Evolutionary conservation across 2,329 filamentous ascomycete genomes (phyloP).

Genomic region (Periconia sp.): DNA sequence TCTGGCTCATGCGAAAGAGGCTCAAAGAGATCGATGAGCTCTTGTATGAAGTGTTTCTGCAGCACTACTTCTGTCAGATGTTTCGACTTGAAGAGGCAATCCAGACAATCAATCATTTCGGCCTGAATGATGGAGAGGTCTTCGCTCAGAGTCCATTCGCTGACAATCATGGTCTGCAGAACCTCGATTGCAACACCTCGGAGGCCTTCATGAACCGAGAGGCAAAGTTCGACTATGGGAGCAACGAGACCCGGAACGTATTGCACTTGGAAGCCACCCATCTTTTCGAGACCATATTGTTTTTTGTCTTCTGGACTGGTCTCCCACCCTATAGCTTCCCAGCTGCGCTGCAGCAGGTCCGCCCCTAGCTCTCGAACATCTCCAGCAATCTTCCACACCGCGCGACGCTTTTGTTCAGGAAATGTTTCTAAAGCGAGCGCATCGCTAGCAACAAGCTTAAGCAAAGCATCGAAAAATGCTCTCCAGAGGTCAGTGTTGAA

Average conservation of each 20-base stretch:
- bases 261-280: constrained; percentile 97
- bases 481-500: constrained; percentile 97
- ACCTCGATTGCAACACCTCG: constrained; percentile 90
- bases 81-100: constrained; percentile 87
- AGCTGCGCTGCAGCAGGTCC: constrained; percentile 80
- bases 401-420: constrained; percentile 92
- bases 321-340: constrained; percentile 98
- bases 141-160: constrained; percentile 95
- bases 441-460: constrained; percentile 88
- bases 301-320: constrained; percentile 78
- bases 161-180: constrained; percentile 96
- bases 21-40: constrained; percentile 82
- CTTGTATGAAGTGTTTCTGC: constrained; percentile 89
- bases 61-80: constrained; percentile 85
- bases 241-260: constrained; percentile 93
- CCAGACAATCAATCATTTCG: constrained; percentile 94
- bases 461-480: constrained; percentile 84
- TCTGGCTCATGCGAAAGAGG: constrained; percentile 69
- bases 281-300: constrained; percentile 78
- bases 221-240: constrained; percentile 89
- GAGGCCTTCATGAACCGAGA: constrained; percentile 93
- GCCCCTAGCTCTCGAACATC: constrained; percentile 93
- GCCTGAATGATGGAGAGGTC: constrained; percentile 91
- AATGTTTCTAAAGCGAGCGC: constrained; percentile 92
- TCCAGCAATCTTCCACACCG: constrained; percentile 98